phyloP scores from a whole-genome alignment of 176 grass and related monocot species.

The Cenchrus purpureus region DNA sequence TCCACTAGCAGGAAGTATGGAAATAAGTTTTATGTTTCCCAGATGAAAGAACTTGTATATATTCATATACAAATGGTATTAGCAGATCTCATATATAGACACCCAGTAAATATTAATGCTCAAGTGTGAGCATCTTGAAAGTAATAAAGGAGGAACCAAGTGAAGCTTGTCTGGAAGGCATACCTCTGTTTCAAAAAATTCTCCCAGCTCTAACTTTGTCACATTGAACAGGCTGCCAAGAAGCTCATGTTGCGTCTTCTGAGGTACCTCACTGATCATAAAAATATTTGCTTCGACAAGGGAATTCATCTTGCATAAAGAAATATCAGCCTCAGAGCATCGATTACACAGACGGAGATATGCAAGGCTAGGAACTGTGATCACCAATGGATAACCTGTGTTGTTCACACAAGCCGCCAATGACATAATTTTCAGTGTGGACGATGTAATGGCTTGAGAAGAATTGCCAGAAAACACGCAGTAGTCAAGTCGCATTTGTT shows the following conservation, averaged over 20 bases:
- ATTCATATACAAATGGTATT: too few species aligned
- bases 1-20: too few species aligned
- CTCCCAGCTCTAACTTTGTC: background rate
- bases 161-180: background rate
- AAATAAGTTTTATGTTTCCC: too few species aligned
- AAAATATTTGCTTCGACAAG: background rate
- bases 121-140: background rate
- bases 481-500: background rate
- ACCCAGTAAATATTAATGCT: background rate
- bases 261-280: too few species aligned
- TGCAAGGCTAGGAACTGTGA: background rate
- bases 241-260: background rate
- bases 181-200: background rate
- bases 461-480: background rate
- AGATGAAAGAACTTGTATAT: too few species aligned
- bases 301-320: background rate
- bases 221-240: conserved; percentile 16
- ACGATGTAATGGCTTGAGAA: conserved; percentile 5
- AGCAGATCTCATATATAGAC: background rate
- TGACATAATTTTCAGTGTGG: conserved; percentile 3
- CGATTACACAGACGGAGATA: background rate
- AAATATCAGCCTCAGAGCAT: background rate
- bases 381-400: background rate
- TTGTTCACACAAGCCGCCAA: background rate
- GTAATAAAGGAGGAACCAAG: background rate